Percentiles rank a stretch among this genome's conserved stretches.
Evolutionary conservation across 2,329 filamentous ascomycete species (phyloP).

Genomic region (Hypoxylon sp.): DNA sequence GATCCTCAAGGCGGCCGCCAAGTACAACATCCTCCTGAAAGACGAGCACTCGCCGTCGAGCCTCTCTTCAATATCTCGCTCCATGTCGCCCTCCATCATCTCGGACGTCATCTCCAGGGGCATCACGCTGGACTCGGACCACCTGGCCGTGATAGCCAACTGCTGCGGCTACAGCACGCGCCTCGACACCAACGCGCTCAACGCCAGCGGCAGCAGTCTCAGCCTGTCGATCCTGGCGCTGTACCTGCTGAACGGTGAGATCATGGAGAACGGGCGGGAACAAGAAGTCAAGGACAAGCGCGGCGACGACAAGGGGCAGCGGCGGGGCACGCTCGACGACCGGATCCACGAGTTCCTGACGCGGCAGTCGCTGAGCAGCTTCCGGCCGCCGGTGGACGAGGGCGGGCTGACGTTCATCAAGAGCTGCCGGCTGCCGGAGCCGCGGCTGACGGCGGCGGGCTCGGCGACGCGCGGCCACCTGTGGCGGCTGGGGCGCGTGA

Average conservation of each 20-base stretch:
- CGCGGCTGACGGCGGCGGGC: constrained; percentile 35
- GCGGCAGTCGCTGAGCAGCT: constrained; percentile 40
- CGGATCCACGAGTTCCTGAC: constrained; percentile 38
- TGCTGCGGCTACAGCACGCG: constrained; percentile 41
- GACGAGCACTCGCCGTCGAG: constrained; percentile 26
- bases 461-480: constrained; percentile 38
- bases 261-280: constrained; percentile 41
- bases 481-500: constrained; percentile 40
- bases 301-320: too few relatives aligned
- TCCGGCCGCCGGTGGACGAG: constrained; percentile 39
- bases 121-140: constrained; percentile 41
- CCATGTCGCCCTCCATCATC: constrained; percentile 43
- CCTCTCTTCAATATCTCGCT: constrained; percentile 35
- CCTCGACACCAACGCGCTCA: constrained; percentile 37
- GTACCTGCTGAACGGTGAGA: constrained; percentile 44
- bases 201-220: constrained; percentile 35
- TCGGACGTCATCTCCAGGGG: constrained; percentile 39
- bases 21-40: constrained; percentile 43
- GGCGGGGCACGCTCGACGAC: constrained; percentile 35
- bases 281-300: too few relatives aligned
- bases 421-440: constrained; percentile 41
- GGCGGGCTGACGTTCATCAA: constrained; percentile 44
- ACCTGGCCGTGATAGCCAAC: constrained; percentile 43
- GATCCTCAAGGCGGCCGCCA: constrained; percentile 38
- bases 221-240: constrained; percentile 41